Conservation (phyloP, 768 basidiomycete species). For the Boletus sensibilis region DNA sequence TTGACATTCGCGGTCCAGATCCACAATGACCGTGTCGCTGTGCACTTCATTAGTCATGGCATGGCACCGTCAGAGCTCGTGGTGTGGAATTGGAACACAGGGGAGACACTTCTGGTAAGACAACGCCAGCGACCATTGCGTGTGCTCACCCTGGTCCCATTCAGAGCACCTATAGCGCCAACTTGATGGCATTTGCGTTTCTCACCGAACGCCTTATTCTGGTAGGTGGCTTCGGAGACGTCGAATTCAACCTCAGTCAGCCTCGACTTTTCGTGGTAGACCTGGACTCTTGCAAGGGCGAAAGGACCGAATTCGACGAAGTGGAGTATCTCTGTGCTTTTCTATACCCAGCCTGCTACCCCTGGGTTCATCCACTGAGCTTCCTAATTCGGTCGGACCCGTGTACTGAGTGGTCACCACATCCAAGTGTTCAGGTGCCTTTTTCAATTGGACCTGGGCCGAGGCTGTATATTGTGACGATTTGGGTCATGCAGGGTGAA, state of each 20-base stretch:
- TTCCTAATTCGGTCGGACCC: constrained; percentile 56
- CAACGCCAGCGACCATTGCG: neutral
- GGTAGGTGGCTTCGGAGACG: constrained; percentile 29
- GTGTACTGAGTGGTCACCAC: constrained; percentile 44
- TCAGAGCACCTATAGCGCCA: constrained; percentile 30
- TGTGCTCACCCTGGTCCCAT: neutral
- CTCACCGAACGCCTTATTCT: constrained; percentile 42
- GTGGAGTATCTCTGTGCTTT: constrained; percentile 40
- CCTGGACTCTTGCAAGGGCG: constrained; percentile 34
- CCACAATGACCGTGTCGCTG: constrained; percentile 48
- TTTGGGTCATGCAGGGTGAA: constrained; percentile 37
- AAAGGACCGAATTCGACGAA: constrained; percentile 31
- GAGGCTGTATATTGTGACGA: constrained; percentile 47
- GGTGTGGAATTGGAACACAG: constrained; percentile 70
- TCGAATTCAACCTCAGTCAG: constrained; percentile 21
- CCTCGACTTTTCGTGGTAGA: constrained; percentile 41
- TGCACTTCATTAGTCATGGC: constrained; percentile 43
- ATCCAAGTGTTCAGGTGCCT: constrained; percentile 37
- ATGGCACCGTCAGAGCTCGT: constrained; percentile 44
- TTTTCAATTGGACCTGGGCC: constrained; percentile 44
- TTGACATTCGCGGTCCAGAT: constrained; percentile 54
- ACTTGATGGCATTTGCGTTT: constrained; percentile 43
- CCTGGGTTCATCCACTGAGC: constrained; percentile 27
- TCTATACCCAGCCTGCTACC: constrained; percentile 39
- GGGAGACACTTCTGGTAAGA: constrained; percentile 49